phyloP scores from a whole-genome alignment of 2,329 filamentous ascomycete species.

The Fusarium ambrosium region DNA sequence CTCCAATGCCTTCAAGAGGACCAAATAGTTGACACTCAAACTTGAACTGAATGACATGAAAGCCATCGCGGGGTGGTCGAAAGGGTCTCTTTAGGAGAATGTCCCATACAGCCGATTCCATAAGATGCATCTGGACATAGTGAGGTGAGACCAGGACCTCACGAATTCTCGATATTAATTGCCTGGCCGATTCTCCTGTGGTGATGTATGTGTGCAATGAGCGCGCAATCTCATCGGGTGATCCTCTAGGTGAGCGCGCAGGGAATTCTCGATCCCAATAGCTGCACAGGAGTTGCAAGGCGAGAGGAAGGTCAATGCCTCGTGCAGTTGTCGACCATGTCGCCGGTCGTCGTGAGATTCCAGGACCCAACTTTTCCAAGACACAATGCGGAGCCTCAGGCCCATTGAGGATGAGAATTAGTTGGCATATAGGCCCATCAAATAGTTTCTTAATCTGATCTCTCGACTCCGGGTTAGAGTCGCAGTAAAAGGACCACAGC shows the following conservation, averaged over 20 bases:
- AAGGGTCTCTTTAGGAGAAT: slow-evolving; percentile 49
- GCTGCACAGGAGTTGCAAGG: slow-evolving; percentile 53
- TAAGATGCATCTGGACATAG: slow-evolving; percentile 54
- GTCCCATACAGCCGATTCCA: slow-evolving; percentile 55
- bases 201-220: slow-evolving; percentile 49
- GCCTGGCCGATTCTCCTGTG: slow-evolving; percentile 46
- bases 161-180: slow-evolving; percentile 49
- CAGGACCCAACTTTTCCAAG: slow-evolving; percentile 53
- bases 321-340: slow-evolving; percentile 51
- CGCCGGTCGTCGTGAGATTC: slow-evolving; percentile 49
- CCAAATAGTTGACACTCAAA: slow-evolving; percentile 53
- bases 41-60: slow-evolving; percentile 53
- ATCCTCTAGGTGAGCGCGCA: slow-evolving; percentile 51
- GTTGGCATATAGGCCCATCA: slow-evolving; percentile 54
- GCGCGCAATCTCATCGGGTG: slow-evolving; percentile 52
- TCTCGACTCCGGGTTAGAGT: slow-evolving; percentile 45
- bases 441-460: slow-evolving; percentile 53
- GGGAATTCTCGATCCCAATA: slow-evolving; percentile 54
- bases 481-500: slow-evolving; percentile 52
- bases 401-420: slow-evolving; percentile 54
- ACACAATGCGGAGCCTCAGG: slow-evolving; percentile 53
- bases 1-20: slow-evolving; percentile 46
- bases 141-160: slow-evolving; percentile 52
- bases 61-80: slow-evolving; percentile 52
- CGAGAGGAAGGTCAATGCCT: slow-evolving; percentile 52